Conservation (phyloP, 306 rosid species). For the Bauhinia variegata region DNA sequence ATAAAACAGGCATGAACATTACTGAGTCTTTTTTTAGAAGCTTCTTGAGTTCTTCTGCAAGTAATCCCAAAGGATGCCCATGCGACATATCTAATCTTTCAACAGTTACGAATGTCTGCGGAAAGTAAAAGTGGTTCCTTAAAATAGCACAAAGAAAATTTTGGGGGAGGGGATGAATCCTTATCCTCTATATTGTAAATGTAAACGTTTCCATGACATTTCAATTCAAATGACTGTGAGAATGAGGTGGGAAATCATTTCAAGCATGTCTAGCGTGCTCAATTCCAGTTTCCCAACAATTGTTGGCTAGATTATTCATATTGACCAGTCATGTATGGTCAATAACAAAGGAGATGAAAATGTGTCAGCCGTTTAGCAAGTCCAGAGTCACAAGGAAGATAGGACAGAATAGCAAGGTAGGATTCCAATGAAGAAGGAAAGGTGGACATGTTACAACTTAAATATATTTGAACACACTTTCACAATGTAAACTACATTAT, state of each 20-base stretch:
- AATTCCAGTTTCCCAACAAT: slow-evolving; percentile 15
- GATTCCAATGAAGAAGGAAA: slow-evolving; percentile 29
- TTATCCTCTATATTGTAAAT: not conserved
- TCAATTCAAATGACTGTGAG: too few relatives aligned
- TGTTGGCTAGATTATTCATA: not conserved
- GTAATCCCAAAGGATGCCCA: slow-evolving; percentile 89
- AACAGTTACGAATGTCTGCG: slow-evolving; percentile 70
- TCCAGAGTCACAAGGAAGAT: slow-evolving; percentile 20
- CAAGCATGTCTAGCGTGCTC: not conserved
- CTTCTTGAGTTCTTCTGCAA: slow-evolving; percentile 90
- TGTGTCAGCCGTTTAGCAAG: too few relatives aligned
- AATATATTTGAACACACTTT: slow-evolving; percentile 28
- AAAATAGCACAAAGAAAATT: slow-evolving; percentile 19
- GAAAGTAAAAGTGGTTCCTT: slow-evolving; percentile 30
- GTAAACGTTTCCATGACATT: not conserved
- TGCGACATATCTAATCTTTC: slow-evolving; percentile 69
- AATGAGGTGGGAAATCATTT: slow-evolving; percentile 21
- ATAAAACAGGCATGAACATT: slow-evolving; percentile 80
- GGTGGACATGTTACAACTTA: not conserved
- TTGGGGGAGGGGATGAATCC: too few relatives aligned
- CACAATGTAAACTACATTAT: slow-evolving; percentile 31
- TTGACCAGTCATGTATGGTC: slow-evolving; percentile 9
- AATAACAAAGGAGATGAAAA: slow-evolving; percentile 13
- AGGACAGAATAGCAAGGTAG: not conserved
- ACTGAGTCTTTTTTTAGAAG: slow-evolving; percentile 75